Evolutionary conservation across 225 moss, liverwort and hornwort species (phyloP), one percentile per base, ranked within the genome.

Genomic region (Sphagnum tenellum): DNA sequence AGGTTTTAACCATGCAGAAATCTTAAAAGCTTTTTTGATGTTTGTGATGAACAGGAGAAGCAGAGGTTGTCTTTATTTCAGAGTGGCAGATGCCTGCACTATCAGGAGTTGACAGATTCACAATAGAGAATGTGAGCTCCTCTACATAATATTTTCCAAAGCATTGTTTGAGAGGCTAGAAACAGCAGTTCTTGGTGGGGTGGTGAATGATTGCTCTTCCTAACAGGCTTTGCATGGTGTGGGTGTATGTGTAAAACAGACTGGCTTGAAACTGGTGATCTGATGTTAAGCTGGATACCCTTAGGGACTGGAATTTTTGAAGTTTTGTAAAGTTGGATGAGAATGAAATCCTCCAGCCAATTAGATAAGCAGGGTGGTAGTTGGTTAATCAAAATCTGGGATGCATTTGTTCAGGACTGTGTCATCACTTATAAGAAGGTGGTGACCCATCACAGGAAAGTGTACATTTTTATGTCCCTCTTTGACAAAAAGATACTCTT

Each of bases 11-110:
- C 0, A 8, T 8, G 46, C 11, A n/a, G 46, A 47, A 47, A 8
- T 11, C 7, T 11, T 44, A 7, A 44, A 7, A 61, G 45, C 29
- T 29, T 61, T n/a, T 53, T n/a, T 0, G n/a, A 55, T 61, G 8
- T 14, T 72, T 55, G 65, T 67, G 53, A 9, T 61, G 62, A 83
- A 70, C 53, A 66, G 80, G 77, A 8, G 77, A 60, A 48, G 74
- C 60, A 56, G 77, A 73, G 73, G 72, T 74, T 1, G 59, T 72
- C 63, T 84, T 84, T 56, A 73, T 70, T 63, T 72, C 77, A 45
- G 77, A 84, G 59, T 84, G 83, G 83, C 64, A 75, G 56, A 63
- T 67, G 66, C 83, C 83, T 64, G 72, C 80, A 54, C 67, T 84
- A 57, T 75, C 50, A 50, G 60, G 58, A 46, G 73, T 73, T 54